Conservation (phyloP, 768 basidiomycete species). For the Xerocomellus dryophilus region DNA sequence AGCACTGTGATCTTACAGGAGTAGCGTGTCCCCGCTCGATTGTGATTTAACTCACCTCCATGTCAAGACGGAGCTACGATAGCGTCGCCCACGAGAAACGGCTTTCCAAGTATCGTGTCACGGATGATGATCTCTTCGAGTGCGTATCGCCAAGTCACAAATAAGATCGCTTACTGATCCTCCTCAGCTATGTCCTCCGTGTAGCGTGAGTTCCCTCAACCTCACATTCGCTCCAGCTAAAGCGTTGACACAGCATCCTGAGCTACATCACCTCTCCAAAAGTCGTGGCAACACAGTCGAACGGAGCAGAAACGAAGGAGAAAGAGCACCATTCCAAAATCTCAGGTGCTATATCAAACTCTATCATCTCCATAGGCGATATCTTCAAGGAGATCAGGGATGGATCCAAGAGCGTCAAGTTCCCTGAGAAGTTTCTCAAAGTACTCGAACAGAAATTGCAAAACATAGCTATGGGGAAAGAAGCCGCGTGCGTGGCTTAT, state of each 20-base stretch:
- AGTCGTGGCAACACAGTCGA: conserved; percentile 31
- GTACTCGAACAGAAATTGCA: conserved; percentile 86
- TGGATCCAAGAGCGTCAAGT: conserved; percentile 83
- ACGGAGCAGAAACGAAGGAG: conserved; percentile 44
- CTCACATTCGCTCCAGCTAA: conserved; percentile 5
- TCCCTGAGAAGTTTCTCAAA: conserved; percentile 91
- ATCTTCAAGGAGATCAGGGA: conserved; percentile 77
- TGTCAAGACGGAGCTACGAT: conserved; percentile 78
- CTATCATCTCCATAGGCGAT: conserved; percentile 64
- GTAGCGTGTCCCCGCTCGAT: conserved; percentile 1
- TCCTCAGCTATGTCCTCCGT: conserved; percentile 70
- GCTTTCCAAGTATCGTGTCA: conserved; percentile 70
- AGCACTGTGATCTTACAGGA: conserved; percentile 4
- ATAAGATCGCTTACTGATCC: conserved; percentile 5
- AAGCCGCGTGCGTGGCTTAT: conserved; percentile 64
- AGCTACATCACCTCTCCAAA: conserved; percentile 69
- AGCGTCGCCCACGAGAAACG: conserved; percentile 70
- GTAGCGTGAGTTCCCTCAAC: conserved; percentile 62
- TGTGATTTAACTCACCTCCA: conserved; percentile 19
- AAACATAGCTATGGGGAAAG: conserved; percentile 91
- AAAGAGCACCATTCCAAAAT: conserved; percentile 68
- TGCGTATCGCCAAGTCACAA: conserved; percentile 37
- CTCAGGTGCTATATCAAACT: conserved; percentile 55
- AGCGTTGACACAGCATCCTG: conserved; percentile 50
- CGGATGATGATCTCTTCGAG: conserved; percentile 87